phyloP scores from a whole-genome alignment of 164 flowering plant genomes.

The Vitis rotundifolia region DNA sequence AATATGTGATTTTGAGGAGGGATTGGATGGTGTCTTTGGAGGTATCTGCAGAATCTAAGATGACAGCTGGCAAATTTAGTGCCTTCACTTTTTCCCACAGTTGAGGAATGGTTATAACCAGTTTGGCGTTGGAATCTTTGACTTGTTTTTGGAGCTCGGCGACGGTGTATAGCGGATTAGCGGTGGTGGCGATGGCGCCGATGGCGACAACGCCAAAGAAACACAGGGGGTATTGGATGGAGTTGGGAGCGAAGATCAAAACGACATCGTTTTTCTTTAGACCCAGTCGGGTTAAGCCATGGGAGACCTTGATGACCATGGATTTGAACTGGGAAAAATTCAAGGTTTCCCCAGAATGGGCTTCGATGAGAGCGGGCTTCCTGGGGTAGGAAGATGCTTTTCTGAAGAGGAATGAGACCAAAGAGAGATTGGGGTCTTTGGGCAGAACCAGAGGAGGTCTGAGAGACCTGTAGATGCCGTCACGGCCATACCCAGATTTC shows the following conservation, averaged over 20 bases:
- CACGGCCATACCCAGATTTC: conserved; percentile 45
- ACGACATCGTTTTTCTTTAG: conserved; percentile 66
- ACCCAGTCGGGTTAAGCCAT: conserved; percentile 50
- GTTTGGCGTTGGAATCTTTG: conserved; percentile 61
- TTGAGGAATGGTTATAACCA: conserved; percentile 60
- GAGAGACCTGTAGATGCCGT: conserved; percentile 56
- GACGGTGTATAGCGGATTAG: conserved; percentile 67
- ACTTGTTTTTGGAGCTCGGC: conserved; percentile 64
- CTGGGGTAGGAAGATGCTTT: conserved; percentile 58
- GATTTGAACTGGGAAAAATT: conserved; percentile 52
- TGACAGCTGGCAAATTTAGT: conserved; percentile 47
- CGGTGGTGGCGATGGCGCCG: conserved; percentile 79
- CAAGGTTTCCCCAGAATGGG: conserved; percentile 47
- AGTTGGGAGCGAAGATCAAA: conserved; percentile 75
- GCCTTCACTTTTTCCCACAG: conserved; percentile 59
- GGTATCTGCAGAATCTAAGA: conserved; percentile 33
- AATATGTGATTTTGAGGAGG: conserved; percentile 16
- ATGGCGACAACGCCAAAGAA: conserved; percentile 59
- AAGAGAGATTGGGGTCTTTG: conserved; percentile 46
- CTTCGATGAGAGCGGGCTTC: conserved; percentile 64
- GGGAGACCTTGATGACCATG: conserved; percentile 42
- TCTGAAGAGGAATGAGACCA: conserved; percentile 69
- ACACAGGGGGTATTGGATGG: conserved; percentile 58
- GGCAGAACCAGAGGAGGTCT: conserved; percentile 63
- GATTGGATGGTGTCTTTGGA: not conserved